A percentile compares a stretch with the other conserved stretches of the same genome.
Conservation (phyloP, 1,284 basidiomycete species). For the Rhodotorula sp. region DNA sequence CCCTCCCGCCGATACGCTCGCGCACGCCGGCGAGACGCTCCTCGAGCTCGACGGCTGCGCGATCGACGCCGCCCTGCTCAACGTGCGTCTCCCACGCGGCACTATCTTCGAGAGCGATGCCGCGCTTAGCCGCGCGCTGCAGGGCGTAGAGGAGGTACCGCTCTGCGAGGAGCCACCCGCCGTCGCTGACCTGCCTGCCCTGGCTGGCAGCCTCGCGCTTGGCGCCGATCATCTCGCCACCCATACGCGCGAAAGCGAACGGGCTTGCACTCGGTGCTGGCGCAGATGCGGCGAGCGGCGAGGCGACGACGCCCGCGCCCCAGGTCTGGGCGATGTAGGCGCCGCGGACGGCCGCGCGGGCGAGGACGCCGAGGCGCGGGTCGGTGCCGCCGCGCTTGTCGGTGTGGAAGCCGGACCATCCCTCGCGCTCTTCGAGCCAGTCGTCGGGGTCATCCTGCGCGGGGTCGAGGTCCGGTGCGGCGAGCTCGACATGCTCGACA, state of each 20-base stretch:
- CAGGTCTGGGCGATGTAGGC: slow-evolving; percentile 45
- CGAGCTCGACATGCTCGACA: slow-evolving; percentile 43
- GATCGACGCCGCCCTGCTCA: slow-evolving; percentile 34
- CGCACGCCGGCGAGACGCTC: slow-evolving; percentile 43
- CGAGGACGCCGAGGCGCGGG: slow-evolving; percentile 39
- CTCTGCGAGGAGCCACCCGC: slow-evolving; percentile 44
- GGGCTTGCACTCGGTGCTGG: background rate
- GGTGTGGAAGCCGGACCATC: slow-evolving; percentile 43
- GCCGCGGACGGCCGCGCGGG: slow-evolving; percentile 41
- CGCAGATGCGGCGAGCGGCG: slow-evolving; percentile 2
- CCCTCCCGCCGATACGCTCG: slow-evolving; percentile 42
- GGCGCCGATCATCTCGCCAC: slow-evolving; percentile 25
- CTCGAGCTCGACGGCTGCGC: slow-evolving; percentile 44
- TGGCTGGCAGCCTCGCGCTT: background rate
- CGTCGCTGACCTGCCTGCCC: slow-evolving; percentile 37
- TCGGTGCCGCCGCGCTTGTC: slow-evolving; percentile 44
- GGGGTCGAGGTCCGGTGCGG: background rate
- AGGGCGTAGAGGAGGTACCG: slow-evolving; percentile 43
- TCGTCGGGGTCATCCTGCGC: slow-evolving; percentile 25
- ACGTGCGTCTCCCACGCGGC: slow-evolving; percentile 17
- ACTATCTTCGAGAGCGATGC: slow-evolving; percentile 34
- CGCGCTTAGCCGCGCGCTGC: slow-evolving; percentile 24
- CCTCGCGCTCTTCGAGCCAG: slow-evolving; percentile 42
- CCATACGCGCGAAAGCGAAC: slow-evolving; percentile 4
- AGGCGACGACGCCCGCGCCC: slow-evolving; percentile 28